These are phyloP conservation scores for Coprinopsis cinerea DNA, from an alignment of 768 basidiomycete genomes.

Conservation along the genomic window DNA sequence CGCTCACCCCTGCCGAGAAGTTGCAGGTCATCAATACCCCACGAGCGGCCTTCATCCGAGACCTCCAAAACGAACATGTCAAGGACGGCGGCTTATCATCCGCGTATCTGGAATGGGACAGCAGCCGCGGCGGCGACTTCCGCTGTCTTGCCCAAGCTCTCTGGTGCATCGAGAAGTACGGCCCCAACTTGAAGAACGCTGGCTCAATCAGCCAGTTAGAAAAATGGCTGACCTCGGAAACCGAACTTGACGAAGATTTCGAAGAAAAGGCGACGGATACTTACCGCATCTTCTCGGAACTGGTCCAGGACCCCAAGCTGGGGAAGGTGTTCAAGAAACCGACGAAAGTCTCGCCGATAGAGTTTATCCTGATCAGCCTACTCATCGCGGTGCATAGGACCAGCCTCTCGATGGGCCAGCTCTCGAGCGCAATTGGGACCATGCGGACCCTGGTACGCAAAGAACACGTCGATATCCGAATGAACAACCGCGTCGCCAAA, in stretches of 20 bases:
- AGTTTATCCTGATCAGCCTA: constrained; percentile 54
- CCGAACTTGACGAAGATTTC: constrained; percentile 25
- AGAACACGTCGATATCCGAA: constrained; percentile 57
- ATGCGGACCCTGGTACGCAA: constrained; percentile 54
- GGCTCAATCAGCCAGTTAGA: constrained; percentile 35
- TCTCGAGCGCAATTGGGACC: constrained; percentile 38
- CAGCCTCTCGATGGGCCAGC: constrained; percentile 27
- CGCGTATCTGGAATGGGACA: constrained; percentile 43
- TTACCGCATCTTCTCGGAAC: constrained; percentile 39
- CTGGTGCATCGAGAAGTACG: constrained; percentile 41
- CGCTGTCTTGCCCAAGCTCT: constrained; percentile 52
- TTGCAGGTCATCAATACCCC: constrained; percentile 59
- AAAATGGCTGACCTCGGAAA: constrained; percentile 41
- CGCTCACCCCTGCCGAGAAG: constrained; percentile 69
- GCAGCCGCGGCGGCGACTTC: constrained; percentile 46
- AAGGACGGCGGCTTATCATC: constrained; percentile 27
- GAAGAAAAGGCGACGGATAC: constrained; percentile 30
- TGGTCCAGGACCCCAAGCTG: constrained; percentile 34
- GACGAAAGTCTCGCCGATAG: constrained; percentile 59
- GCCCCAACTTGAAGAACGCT: constrained; percentile 16
- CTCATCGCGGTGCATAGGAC: constrained; percentile 48
- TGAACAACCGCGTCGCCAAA: constrained; percentile 53
- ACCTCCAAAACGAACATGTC: constrained; percentile 43
- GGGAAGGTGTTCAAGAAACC: constrained; percentile 32
- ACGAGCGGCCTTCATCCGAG: constrained; percentile 54